Base-by-base conservation (phyloP, 495 filamentous ascomycete genomes). In the Hypoxylon subgilvum region DNA sequence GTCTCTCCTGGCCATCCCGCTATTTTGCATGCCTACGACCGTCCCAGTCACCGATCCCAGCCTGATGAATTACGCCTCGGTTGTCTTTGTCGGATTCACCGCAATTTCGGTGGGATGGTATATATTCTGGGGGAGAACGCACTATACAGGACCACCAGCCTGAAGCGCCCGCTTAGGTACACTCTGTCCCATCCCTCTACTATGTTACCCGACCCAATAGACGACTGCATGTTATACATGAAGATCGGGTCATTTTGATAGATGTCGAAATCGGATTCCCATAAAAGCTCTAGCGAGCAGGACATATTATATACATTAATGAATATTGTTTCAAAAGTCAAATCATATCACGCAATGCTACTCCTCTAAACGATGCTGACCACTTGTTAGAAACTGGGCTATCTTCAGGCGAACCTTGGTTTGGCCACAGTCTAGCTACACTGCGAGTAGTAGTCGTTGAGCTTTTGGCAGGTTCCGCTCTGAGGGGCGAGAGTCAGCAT, bases 91-190 rank as follows among this genome's bases (percentile, higher is more conserved):
- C 14, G 86, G 81, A 2, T 87, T 88, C 47, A 78, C 82, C 19
- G 65, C 72, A 6, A 73, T 86, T 34, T 78, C 76, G 4, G 42
- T 54, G 23, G 63, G 19, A 9, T 78, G 74, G 74, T 79, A 79
- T 52, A 16, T 69, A 13, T 69, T 57, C 7, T 78, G 88, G 76
- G 88, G 88, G 28, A 80, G 84, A 52, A 86, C 86, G 69, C 77
- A 86, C 60, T 91, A 90, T 67, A 79, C 74, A 7, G 88, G 88
- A 0, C 88, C 88, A n/a, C n/a, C n/a, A n/a, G n/a, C n/a, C n/a
- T n/a, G n/a, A n/a, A n/a, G n/a, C n/a, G n/a, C n/a, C n/a, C n/a
- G n/a, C n/a, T n/a, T n/a, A n/a, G n/a, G n/a, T n/a, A n/a, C n/a
- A n/a, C n/a, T n/a, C n/a, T n/a, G n/a, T n/a, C n/a, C n/a, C n/a